phyloP scores from a whole-genome alignment of 2,329 filamentous ascomycete species.

The Cryoendolithus antarcticus region DNA sequence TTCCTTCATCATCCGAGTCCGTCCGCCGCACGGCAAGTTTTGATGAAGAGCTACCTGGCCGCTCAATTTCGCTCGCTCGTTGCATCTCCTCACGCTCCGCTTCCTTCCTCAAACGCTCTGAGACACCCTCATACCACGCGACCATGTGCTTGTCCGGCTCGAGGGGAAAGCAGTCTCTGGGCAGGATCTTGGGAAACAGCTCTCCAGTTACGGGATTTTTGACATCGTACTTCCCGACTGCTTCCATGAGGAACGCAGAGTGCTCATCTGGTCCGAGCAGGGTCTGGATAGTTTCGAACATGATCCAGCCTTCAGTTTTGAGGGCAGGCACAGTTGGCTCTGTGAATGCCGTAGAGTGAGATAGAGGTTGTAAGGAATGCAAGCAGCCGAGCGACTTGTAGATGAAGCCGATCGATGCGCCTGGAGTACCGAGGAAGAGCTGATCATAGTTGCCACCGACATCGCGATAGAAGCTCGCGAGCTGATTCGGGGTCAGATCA shows the following conservation, averaged over 20 bases:
- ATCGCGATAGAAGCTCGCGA: constrained; percentile 38
- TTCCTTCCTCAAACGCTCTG: constrained; percentile 55
- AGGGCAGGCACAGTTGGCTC: constrained; percentile 71
- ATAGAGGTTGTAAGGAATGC: constrained; percentile 56
- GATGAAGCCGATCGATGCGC: constrained; percentile 72
- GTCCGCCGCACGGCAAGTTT: constrained; percentile 5
- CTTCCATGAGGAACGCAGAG: constrained; percentile 68
- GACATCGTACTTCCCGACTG: constrained; percentile 65
- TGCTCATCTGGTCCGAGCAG: constrained; percentile 81
- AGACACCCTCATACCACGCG: constrained; percentile 72
- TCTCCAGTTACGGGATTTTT: constrained; percentile 54
- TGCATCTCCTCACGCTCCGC: constrained; percentile 30
- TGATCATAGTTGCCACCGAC: constrained; percentile 36
- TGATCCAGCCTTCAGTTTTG: constrained; percentile 71
- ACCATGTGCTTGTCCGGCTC: constrained; percentile 69
- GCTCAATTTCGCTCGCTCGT: constrained; percentile 3
- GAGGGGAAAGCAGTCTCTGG: constrained; percentile 58
- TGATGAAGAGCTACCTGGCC: not conserved
- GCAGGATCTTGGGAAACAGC: constrained; percentile 46
- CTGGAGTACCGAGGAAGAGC: constrained; percentile 65
- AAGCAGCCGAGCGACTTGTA: constrained; percentile 86
- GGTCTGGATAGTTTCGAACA: constrained; percentile 88
- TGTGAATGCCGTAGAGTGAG: constrained; percentile 47
- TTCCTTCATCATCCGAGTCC: constrained; percentile 23
- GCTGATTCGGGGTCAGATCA: constrained; percentile 37